These are phyloP conservation scores for Coemansia sp. DNA, from an alignment of 192 early-diverging fungal species.

Conservation along the genomic window DNA sequence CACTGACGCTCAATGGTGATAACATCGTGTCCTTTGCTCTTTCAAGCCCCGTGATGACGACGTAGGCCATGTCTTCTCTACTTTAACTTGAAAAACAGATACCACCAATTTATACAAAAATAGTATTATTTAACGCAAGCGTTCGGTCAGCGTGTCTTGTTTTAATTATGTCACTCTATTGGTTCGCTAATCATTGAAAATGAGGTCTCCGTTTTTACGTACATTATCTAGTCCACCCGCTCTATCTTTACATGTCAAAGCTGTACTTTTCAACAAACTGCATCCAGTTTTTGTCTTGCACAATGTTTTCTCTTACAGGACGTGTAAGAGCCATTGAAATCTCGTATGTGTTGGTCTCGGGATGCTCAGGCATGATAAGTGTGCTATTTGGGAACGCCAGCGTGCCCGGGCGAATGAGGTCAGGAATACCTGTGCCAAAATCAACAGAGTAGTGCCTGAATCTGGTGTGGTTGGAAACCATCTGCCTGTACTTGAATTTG, in stretches of 20 bases:
- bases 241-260: neutral
- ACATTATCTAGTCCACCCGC: too few species aligned
- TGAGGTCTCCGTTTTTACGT: too few species aligned
- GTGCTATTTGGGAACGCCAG: neutral
- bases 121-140: too few species aligned
- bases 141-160: too few species aligned
- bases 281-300: neutral
- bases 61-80: too few species aligned
- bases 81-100: too few species aligned
- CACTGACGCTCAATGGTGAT: too few species aligned
- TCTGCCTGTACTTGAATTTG: neutral
- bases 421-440: constrained; percentile 2
- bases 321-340: neutral
- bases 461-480: neutral
- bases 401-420: neutral
- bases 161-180: too few species aligned
- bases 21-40: too few species aligned
- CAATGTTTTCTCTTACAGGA: neutral
- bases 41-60: too few species aligned
- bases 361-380: constrained; percentile 4
- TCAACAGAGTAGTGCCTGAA: neutral
- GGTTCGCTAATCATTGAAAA: too few species aligned
- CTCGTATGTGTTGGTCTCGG: neutral
- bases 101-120: too few species aligned
- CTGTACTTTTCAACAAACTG: neutral